Percentiles rank a stretch among this genome's conserved stretches.
Conservation (phyloP, 192 early-diverging fungal species). For the Coemansia sp. region DNA sequence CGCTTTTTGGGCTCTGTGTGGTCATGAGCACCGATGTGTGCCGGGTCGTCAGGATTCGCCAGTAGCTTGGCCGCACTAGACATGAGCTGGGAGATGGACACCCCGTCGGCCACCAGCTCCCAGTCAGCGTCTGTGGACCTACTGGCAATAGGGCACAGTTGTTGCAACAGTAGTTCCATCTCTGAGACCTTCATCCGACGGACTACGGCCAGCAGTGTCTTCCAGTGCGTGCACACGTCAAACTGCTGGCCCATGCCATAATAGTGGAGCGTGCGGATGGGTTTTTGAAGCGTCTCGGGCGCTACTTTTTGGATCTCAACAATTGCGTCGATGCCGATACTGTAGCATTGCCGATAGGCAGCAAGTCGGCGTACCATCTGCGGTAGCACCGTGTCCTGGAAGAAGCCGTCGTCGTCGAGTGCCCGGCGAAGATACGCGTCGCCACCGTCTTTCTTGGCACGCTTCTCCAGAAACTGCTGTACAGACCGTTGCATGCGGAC, state of each 20-base stretch:
- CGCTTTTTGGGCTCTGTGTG: conserved; percentile 13
- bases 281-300: conserved; percentile 47
- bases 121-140: conserved; percentile 11
- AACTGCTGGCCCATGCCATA: conserved; percentile 53
- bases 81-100: conserved; percentile 14
- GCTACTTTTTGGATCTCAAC: conserved; percentile 53
- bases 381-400: conserved; percentile 53
- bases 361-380: conserved; percentile 50
- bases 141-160: conserved; percentile 1
- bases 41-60: conserved; percentile 3
- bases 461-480: conserved; percentile 52
- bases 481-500: conserved; percentile 71
- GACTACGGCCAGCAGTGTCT: conserved; percentile 33
- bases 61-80: conserved; percentile 11
- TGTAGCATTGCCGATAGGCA: conserved; percentile 58
- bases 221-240: conserved; percentile 41
- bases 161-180: conserved; percentile 30
- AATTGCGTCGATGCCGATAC: conserved; percentile 58
- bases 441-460: conserved; percentile 3
- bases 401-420: conserved; percentile 57
- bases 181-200: conserved; percentile 40
- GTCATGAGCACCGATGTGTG: not conserved
- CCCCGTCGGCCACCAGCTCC: conserved; percentile 6
- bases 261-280: conserved; percentile 64
- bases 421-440: conserved; percentile 28